Conservation (phyloP, 2,329 filamentous ascomycete species). For the Phoma herbarum region DNA sequence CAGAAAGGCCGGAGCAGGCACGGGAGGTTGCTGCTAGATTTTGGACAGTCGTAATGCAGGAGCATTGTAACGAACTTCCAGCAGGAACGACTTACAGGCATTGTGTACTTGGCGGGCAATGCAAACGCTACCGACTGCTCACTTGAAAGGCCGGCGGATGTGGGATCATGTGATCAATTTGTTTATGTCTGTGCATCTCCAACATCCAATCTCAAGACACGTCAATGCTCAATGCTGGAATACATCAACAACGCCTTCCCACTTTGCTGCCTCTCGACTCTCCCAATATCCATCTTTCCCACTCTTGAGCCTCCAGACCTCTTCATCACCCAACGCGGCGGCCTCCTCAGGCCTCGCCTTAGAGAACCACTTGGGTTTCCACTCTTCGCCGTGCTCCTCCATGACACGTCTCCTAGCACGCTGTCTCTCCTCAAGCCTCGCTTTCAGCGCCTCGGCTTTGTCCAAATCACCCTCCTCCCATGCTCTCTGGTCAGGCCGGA, state of each 20-base stretch:
- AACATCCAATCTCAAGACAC: background rate
- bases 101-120: background rate
- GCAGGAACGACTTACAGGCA: too few relatives aligned
- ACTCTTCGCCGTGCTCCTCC: slow-evolving; percentile 76
- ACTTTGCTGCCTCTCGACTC: slow-evolving; percentile 73
- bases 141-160: background rate
- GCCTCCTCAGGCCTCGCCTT: slow-evolving; percentile 60
- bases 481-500: slow-evolving; percentile 87
- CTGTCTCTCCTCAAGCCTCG: slow-evolving; percentile 85
- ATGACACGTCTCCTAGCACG: slow-evolving; percentile 75
- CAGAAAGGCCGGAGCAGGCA: background rate
- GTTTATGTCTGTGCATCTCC: background rate
- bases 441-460: slow-evolving; percentile 83
- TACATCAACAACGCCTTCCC: slow-evolving; percentile 67
- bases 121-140: background rate
- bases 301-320: slow-evolving; percentile 70
- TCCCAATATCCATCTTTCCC: slow-evolving; percentile 96
- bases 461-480: slow-evolving; percentile 85
- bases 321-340: slow-evolving; percentile 51
- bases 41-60: background rate
- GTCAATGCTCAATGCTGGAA: slow-evolving; percentile 51
- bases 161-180: background rate
- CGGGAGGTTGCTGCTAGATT: background rate
- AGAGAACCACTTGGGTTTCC: slow-evolving; percentile 86
- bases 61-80: accelerated